A percentile compares a stretch with the other conserved stretches of the same genome.
phyloP scores from a whole-genome alignment of 495 filamentous ascomycete species.

The Xylona heveae region DNA sequence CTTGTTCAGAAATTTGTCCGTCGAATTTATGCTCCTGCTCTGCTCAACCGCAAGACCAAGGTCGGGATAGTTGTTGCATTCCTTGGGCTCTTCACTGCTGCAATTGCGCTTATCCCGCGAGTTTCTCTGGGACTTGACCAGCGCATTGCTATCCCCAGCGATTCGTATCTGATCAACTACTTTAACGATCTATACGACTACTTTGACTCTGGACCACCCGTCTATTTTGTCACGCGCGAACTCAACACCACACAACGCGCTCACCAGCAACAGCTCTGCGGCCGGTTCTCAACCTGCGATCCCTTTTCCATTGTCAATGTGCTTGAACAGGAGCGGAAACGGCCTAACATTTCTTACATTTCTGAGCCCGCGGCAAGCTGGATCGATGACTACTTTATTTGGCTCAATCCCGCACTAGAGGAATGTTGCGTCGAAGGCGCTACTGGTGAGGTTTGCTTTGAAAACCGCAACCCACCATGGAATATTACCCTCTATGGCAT shows the following conservation, averaged over 20 bases:
- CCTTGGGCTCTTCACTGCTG: constrained; percentile 69
- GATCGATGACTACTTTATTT: constrained; percentile 91
- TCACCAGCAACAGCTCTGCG: constrained; percentile 70
- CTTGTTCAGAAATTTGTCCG: constrained; percentile 65
- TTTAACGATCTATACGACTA: constrained; percentile 92
- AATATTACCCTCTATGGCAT: constrained; percentile 75
- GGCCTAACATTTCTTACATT: constrained; percentile 76
- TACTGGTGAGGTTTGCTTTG: constrained; percentile 49
- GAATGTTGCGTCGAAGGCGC: constrained; percentile 49
- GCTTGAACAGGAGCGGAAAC: constrained; percentile 79
- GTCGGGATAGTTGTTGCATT: constrained; percentile 54
- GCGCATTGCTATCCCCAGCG: constrained; percentile 77
- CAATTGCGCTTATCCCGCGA: constrained; percentile 62
- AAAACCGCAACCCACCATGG: constrained; percentile 53
- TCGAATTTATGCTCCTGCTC: constrained; percentile 62
- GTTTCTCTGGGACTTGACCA: constrained; percentile 82
- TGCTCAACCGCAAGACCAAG: constrained; percentile 64
- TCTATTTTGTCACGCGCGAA: constrained; percentile 81
- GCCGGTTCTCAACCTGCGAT: constrained; percentile 75
- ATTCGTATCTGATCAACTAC: constrained; percentile 80
- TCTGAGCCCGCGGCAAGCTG: constrained; percentile 84
- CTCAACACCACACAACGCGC: constrained; percentile 53
- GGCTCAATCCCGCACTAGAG: constrained; percentile 73
- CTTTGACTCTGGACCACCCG: constrained; percentile 76
- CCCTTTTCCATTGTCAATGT: constrained; percentile 67